A percentile compares a stretch with the other conserved stretches of the same genome.
phyloP scores from a whole-genome alignment of 108 stramenopile genomes.

The Discostella pseudostelligera region DNA sequence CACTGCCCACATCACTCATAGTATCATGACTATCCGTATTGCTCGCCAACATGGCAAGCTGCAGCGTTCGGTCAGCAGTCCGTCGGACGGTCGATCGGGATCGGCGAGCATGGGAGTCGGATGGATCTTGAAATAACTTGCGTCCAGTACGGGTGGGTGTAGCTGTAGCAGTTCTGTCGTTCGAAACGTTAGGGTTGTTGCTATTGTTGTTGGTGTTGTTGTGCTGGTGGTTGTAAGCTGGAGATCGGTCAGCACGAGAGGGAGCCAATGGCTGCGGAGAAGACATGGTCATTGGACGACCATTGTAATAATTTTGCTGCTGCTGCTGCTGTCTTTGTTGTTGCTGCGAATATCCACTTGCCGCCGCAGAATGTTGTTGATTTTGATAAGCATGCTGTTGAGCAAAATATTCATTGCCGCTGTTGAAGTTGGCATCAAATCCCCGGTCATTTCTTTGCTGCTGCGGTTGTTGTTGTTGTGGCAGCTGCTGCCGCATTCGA shows the following conservation, averaged over 20 bases:
- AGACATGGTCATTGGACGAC: not conserved
- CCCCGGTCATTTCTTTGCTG: not conserved
- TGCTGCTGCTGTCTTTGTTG: conserved; percentile 13
- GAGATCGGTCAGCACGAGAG: not conserved
- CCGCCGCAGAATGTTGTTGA: not conserved
- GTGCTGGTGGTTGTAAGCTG: not conserved
- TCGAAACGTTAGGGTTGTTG: not conserved
- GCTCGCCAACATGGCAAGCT: conserved; percentile 1
- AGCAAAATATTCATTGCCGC: not conserved
- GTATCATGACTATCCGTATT: not conserved
- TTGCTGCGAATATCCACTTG: conserved; percentile 5
- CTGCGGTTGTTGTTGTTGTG: not conserved
- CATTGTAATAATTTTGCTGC: not conserved
- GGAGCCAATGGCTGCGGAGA: not conserved
- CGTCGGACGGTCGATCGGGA: conserved; percentile 29
- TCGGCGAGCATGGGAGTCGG: conserved; percentile 8
- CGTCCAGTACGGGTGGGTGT: conserved; percentile 11
- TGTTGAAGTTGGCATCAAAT: conserved; percentile 4
- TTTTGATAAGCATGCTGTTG: not conserved
- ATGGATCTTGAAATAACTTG: conserved; percentile 10
- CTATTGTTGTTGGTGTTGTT: conserved; percentile 1
- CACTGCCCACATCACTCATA: not conserved
- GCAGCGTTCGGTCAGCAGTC: conserved; percentile 17
- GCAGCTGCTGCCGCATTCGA: not conserved
- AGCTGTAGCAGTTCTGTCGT: not conserved